Base-by-base conservation (phyloP, 2,329 filamentous ascomycete genomes). In the Fusarium sp. region DNA sequence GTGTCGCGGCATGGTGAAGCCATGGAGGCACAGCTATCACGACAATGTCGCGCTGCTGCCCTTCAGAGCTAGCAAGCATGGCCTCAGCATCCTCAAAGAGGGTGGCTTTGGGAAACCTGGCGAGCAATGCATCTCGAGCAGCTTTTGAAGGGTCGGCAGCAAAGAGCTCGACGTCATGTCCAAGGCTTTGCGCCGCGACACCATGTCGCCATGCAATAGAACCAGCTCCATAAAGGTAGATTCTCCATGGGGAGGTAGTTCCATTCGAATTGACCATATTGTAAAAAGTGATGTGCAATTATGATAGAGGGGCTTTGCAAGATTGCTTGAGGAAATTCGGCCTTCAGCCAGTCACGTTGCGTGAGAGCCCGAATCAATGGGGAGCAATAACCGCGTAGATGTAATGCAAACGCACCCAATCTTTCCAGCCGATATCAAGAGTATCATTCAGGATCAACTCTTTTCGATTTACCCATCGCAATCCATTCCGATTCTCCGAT, bases 191-290 rank as follows among this genome's bases (percentile, higher is more conserved):
- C 1, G 67, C 67, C 5, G 67, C 59, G 24, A 64, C 60, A 34
- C 67, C 67, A 61, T 70, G 67, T 34, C 67, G 56, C 67, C 67
- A 70, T 50, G 67, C 67, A 10, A 70, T 70, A 9, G 67, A 70
- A 4, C 67, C 67, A 42, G 67, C 64, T 13, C 67, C 67, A 20
- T 70, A 70, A 40, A 70, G 27, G 20, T 70, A 70, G 22, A 70
- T 40, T 2, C 67, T 34, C 67, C 67, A 70, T 16, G 54, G 38
- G 6, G 60, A 7, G 22, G 31, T 13, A 34, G 11, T 34, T 34
- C 4, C 31, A 34, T 34, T 13, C 31, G 31, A 34, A 34, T 34
- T 34, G 4, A 11, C 1, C 31, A 34, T 34, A 5, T 34, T 34
- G 31, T 4, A 34, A 34, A 34, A 13, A 8, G 5, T 5, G 11